Base-by-base conservation (phyloP, 2,329 filamentous ascomycete species). In the Ascochyta clinopodiicola region DNA sequence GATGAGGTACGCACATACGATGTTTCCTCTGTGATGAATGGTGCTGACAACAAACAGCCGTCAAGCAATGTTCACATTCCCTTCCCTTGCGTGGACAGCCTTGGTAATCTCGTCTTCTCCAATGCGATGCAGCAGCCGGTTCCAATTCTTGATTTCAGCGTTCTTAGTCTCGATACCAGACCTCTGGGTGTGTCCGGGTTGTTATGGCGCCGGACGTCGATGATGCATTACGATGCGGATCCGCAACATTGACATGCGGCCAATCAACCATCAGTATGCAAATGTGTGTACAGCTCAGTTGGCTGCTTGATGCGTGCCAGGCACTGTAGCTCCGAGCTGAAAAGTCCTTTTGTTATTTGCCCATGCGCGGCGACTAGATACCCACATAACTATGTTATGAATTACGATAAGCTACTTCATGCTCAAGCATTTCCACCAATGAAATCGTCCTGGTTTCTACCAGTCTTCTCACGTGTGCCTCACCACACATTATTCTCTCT, bases 141-240 rank as follows among this genome's bases (percentile, higher is more conserved):
- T 19, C 45, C 27, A 5, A 27, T 8, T 36, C 4, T 17, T 36
- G 39, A 27, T 17, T 13, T 21, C 4, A 35, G 22, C 17, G 51
- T 9, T 9, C 25, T 3, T 5, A 37, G 9, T 42, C 29, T 43
- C 34, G 17, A 4, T 7, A 9, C 27, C 15, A n/a, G 3, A 3
- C 21, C 12, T 10, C 35, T 12, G 40, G 31, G 31, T 22, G 31
- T 21, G 50, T 21, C 40, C 36, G 42, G 52, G 36, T 10, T 29
- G 45, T 50, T 36, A 38, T 46, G 52, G 32, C 42, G 52, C 52
- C 42, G 52, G 37, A 38, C 47, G 46, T 38, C 37, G 6, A 27
- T 15, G 52, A 46, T 17, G 37, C 29, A 35, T 24, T 24, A 37
- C 31, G n/a, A 31, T 46, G 46, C 46, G 46, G 52, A 34, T 51